These are phyloP conservation scores for Kodamaea sp. DNA, from an alignment of 1,139 yeast genomes.

Conservation along the genomic window DNA sequence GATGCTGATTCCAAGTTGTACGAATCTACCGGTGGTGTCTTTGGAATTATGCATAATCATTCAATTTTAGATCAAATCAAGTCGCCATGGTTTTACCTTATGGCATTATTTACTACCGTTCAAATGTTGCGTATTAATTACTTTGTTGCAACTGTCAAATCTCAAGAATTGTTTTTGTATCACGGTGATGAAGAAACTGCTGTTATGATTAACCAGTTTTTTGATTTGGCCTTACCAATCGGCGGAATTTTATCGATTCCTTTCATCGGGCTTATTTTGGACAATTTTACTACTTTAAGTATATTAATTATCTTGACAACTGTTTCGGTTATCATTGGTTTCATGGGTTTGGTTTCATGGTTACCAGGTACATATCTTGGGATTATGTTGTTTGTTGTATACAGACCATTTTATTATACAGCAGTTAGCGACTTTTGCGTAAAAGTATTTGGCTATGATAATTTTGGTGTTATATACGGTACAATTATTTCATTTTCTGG, in stretches of 20 bases:
- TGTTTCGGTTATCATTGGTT: conserved; percentile 60
- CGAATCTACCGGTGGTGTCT: conserved; percentile 65
- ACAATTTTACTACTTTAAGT: conserved; percentile 62
- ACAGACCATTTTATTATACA: conserved; percentile 89
- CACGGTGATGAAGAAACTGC: conserved; percentile 51
- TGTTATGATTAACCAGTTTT: conserved; percentile 60
- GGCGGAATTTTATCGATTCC: conserved; percentile 88
- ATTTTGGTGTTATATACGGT: conserved; percentile 92
- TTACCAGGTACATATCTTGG: conserved; percentile 57
- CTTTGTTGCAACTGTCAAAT: conserved; percentile 80
- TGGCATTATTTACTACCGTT: conserved; percentile 74
- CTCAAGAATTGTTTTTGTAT: conserved; percentile 72
- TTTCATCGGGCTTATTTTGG: conserved; percentile 77
- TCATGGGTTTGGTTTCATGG: conserved; percentile 59
- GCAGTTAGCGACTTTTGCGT: conserved; percentile 89
- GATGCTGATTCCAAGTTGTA: conserved; percentile 56
- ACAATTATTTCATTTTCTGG: conserved; percentile 80
- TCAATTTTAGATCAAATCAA: conserved; percentile 59
- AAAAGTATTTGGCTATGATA: conserved; percentile 87
- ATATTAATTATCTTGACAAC: conserved; percentile 51
- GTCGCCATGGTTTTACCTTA: conserved; percentile 75
- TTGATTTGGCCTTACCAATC: conserved; percentile 79
- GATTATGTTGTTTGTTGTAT: conserved; percentile 67
- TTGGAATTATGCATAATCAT: conserved; percentile 77
- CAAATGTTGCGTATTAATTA: conserved; percentile 90